Conservation (phyloP, 2,329 filamentous ascomycete species). For the Ophiostoma populinum region DNA sequence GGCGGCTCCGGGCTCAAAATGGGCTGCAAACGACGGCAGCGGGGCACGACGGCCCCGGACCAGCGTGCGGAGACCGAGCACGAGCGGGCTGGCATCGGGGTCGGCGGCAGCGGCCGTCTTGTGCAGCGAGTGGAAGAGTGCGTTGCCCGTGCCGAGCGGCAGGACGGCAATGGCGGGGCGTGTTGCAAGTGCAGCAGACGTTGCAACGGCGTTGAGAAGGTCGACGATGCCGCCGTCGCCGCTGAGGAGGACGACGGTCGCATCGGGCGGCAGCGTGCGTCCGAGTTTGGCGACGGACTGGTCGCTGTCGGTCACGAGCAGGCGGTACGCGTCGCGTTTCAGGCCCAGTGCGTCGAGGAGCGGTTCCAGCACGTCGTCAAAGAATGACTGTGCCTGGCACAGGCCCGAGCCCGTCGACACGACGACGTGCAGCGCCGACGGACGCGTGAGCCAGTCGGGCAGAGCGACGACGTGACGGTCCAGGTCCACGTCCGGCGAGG, state of each 20-base stretch:
- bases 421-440: conserved; percentile 38
- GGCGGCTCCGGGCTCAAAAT: conserved; percentile 40
- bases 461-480: no score
- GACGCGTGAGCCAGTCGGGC: not conserved
- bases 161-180: conserved; percentile 33
- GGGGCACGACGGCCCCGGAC: conserved; percentile 35
- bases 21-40: conserved; percentile 45
- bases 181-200: no score
- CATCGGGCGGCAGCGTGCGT: conserved; percentile 12
- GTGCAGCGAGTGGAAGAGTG: conserved; percentile 44
- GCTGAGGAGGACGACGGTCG: conserved; percentile 55
- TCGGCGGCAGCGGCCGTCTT: conserved; percentile 26
- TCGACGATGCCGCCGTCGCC: conserved; percentile 82
- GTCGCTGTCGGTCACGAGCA: conserved; percentile 46
- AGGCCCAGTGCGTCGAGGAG: conserved; percentile 31
- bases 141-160: conserved; percentile 49
- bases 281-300: conserved; percentile 50
- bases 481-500: no score
- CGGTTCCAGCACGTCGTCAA: conserved; percentile 34
- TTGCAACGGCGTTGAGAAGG: conserved; percentile 51
- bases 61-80: conserved; percentile 38
- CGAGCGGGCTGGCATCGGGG: conserved; percentile 24
- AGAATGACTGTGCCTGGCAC: conserved; percentile 37
- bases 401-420: conserved; percentile 52
- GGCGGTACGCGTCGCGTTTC: conserved; percentile 22